These are phyloP conservation scores for Leccinum pseudoinsigne DNA, from an alignment of 1,284 basidiomycete species.

Conservation along the genomic window DNA sequence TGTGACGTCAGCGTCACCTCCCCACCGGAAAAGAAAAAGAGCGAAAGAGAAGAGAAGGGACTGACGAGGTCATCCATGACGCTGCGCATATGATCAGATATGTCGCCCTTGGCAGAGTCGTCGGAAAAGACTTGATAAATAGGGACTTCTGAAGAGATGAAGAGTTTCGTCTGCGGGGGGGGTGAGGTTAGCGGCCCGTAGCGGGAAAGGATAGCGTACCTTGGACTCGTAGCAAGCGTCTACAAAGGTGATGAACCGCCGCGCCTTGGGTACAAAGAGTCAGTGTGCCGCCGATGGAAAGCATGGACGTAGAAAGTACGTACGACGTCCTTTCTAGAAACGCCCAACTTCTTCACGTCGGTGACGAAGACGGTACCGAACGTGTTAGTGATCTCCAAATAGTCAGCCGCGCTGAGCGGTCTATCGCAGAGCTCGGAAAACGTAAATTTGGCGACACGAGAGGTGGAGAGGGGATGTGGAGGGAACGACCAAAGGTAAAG, in stretches of 20 bases:
- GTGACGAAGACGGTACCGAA: constrained; percentile 90
- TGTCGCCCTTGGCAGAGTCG: constrained; percentile 45
- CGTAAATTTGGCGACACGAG: constrained; percentile 80
- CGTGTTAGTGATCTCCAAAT: constrained; percentile 88
- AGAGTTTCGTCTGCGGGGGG: constrained; percentile 72
- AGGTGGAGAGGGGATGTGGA: constrained; percentile 83
- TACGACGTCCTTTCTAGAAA: constrained; percentile 88
- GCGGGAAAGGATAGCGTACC: constrained; percentile 37
- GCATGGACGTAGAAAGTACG: not conserved
- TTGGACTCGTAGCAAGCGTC: constrained; percentile 95
- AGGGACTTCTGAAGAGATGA: constrained; percentile 88
- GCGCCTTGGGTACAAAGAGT: constrained; percentile 51
- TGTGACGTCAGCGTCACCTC: not conserved
- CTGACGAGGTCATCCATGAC: constrained; percentile 88
- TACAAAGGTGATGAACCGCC: constrained; percentile 97
- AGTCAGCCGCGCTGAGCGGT: constrained; percentile 93
- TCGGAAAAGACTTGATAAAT: constrained; percentile 88
- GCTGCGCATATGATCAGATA: constrained; percentile 82
- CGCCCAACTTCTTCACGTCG: constrained; percentile 86
- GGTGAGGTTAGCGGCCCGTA: not conserved
- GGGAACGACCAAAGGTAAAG: constrained; percentile 85
- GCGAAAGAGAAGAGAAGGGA: not conserved
- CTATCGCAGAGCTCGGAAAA: constrained; percentile 90
- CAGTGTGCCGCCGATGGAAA: not conserved
- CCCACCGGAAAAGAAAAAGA: not conserved